Evolutionary conservation across 495 filamentous ascomycete species (phyloP), one percentile per base, ranked within the genome.

Genomic region (Aspergillus homomorphus): DNA sequence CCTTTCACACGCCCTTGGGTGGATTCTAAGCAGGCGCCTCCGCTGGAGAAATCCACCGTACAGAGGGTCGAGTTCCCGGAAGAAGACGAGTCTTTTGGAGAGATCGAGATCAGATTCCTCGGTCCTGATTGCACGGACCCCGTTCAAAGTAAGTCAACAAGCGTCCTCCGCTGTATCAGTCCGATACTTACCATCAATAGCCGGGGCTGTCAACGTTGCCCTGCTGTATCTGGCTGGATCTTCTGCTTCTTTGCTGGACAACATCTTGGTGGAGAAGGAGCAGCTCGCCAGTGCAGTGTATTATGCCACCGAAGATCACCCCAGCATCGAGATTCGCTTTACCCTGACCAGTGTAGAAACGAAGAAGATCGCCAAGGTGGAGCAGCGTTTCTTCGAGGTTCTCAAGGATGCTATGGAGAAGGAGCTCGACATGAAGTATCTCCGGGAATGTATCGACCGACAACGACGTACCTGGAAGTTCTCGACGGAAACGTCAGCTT

Each of bases 1-100:
- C 84, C 90, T 7, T 97, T 96, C 78, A 89, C 85, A 60, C 82
- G 90, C 51, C 93, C 94, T 5, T 99, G 95, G 90, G 80, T 91
- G 46, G 91, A 96, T 44, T 96, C 93, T 3, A 81, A 84, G 50
- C 87, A 88, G 56, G 84, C 91, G 3, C 87, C 89, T 9, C 71
- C 83, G 0, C 70, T 97, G 23, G 74, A 81, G 45, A 76, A 89
- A 66, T 90, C 89, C 1, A 74, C 84, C 21, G 73, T 92, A 48
- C 80, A 92, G 65, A 89, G 77, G 6, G 87, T 97, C 33, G 86
- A 95, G 57, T 99, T 99, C 63, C 95, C 94, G 0, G 95, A 99
- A 71, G 92, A 96, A 66, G 94, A 99, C 62, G 94, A 99, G 62
- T 91, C 89, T 1, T 87, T 81, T 53, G 94, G 94, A 41, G 92